A percentile compares a stretch with the other conserved stretches of the same genome.
phyloP scores from a whole-genome alignment of 495 filamentous ascomycete genomes.

The Penicillium malachiteum region DNA sequence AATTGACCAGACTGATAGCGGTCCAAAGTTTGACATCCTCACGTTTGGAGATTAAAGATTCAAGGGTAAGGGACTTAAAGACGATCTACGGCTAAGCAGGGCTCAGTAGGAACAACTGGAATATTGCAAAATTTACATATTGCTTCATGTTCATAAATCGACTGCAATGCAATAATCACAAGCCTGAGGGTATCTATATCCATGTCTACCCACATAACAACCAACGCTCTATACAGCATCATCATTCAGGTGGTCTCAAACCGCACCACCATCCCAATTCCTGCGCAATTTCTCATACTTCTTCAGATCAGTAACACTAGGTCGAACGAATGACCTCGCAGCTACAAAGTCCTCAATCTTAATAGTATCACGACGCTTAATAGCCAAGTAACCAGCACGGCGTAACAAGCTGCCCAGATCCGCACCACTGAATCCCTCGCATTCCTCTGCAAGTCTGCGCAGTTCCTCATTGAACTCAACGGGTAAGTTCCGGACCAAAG shows the following conservation, averaged over 20 bases:
- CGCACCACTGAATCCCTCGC: constrained; percentile 86
- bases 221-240: too few species aligned
- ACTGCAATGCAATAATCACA: too few species aligned
- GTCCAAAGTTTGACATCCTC: too few species aligned
- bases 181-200: too few species aligned
- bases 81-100: too few species aligned
- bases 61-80: too few species aligned
- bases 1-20: too few species aligned
- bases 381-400: constrained; percentile 72
- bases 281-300: constrained; percentile 64
- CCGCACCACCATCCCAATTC: constrained; percentile 46
- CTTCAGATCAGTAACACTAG: constrained; percentile 74
- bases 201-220: too few species aligned
- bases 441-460: constrained; percentile 63
- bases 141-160: too few species aligned
- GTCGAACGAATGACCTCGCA: constrained; percentile 68
- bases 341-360: constrained; percentile 72
- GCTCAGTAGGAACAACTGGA: too few species aligned
- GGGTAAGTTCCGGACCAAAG: constrained; percentile 67
- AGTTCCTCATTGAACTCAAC: constrained; percentile 47
- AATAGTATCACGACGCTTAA: constrained; percentile 62
- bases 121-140: too few species aligned
- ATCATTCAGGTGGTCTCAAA: constrained; percentile 10
- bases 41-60: too few species aligned
- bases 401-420: constrained; percentile 78